phyloP scores from a whole-genome alignment of 176 grass and related monocot species.

The Bonia amplexicaulis region DNA sequence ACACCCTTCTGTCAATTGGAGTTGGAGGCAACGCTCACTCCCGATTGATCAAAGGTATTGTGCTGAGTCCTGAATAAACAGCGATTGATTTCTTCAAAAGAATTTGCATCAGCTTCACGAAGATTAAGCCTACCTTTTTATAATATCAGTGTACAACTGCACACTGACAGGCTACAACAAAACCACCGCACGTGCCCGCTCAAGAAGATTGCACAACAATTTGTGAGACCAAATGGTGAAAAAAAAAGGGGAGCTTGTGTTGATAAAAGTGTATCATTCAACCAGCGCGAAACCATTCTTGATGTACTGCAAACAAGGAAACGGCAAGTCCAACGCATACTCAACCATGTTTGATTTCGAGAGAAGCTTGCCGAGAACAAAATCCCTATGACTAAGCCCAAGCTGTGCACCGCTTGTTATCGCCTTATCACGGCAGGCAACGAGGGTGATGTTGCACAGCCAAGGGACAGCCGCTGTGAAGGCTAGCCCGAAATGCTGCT shows the following conservation, averaged over 20 bases:
- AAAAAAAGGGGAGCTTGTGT: background rate
- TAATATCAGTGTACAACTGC: no score
- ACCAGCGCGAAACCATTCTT: conserved; percentile 61
- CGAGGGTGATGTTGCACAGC: conserved; percentile 86
- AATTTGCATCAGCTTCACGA: no score
- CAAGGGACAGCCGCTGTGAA: conserved; percentile 50
- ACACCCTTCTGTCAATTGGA: no score
- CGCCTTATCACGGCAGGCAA: conserved; percentile 42
- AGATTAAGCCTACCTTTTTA: background rate
- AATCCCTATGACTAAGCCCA: conserved; percentile 22
- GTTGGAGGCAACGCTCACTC: no score
- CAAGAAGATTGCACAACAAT: background rate
- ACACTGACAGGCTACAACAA: background rate
- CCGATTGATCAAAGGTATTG: no score
- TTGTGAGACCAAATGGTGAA: background rate
- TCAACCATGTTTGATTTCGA: conserved; percentile 58
- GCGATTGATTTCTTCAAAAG: no score
- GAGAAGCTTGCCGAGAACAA: conserved; percentile 55
- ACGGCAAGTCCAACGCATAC: conserved; percentile 41
- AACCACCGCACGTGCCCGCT: background rate
- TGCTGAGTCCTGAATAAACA: no score
- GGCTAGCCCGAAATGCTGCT: conserved; percentile 66
- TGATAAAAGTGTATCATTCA: conserved; percentile 31
- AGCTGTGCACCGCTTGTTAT: background rate
- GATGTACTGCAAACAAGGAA: conserved; percentile 66